Evolutionary conservation across 2,329 filamentous ascomycete species (phyloP).

Genomic region (Beauveria brongniartii): DNA sequence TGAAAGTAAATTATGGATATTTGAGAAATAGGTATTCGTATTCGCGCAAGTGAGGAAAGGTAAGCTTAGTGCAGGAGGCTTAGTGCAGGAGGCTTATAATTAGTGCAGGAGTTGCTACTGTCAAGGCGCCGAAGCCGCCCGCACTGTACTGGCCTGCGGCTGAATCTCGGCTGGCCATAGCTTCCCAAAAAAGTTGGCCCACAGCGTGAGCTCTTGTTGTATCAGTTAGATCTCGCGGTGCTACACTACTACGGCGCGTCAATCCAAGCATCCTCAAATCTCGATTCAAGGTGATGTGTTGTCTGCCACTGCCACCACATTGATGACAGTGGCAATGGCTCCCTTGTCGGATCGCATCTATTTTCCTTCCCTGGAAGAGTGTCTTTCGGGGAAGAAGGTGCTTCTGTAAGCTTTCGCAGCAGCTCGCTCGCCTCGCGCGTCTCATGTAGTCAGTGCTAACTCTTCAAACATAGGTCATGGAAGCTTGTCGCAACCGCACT

Average conservation of each 20-base stretch:
- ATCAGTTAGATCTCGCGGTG: slow-evolving; percentile 2
- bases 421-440: slow-evolving; percentile 5
- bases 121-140: slow-evolving; percentile 3
- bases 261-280: slow-evolving; percentile 19
- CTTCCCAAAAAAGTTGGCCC: slow-evolving; percentile 8
- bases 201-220: slow-evolving; percentile 5
- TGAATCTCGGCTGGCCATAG: slow-evolving; percentile 10
- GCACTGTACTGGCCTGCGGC: not conserved
- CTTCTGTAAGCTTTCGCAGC: slow-evolving; percentile 57
- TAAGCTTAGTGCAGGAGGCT: too few species aligned
- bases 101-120: not conserved
- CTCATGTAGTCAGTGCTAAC: slow-evolving; percentile 5
- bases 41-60: too few species aligned
- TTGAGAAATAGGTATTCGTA: too few species aligned
- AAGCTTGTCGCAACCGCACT: slow-evolving; percentile 49
- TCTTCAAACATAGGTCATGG: slow-evolving; percentile 46
- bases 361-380: slow-evolving; percentile 78
- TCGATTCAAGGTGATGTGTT: slow-evolving; percentile 28
- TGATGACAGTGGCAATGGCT: slow-evolving; percentile 58
- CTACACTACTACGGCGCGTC: slow-evolving; percentile 21
- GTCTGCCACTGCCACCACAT: slow-evolving; percentile 30
- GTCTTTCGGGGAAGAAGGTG: slow-evolving; percentile 70
- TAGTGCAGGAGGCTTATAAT: too few species aligned
- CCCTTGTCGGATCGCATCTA: slow-evolving; percentile 62
- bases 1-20: too few species aligned